Evolutionary conservation across 2,329 filamentous ascomycete genomes (phyloP).

Genomic region (Aspergillus sp.): DNA sequence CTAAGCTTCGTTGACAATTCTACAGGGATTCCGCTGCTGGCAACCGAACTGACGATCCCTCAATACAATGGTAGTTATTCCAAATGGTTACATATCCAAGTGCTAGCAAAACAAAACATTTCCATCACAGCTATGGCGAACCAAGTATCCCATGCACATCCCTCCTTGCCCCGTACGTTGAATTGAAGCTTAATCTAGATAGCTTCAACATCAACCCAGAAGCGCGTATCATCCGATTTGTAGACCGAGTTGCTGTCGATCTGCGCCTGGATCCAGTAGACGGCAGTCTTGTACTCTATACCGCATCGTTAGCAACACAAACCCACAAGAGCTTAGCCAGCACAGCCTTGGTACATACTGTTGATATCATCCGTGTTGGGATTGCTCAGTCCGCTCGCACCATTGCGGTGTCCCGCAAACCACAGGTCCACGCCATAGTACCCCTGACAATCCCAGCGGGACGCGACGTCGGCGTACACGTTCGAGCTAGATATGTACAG

Average conservation of each 20-base stretch:
- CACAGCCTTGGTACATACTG: conserved; percentile 1
- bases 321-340: not conserved
- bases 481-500: conserved; percentile 13
- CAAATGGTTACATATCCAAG: too few species aligned
- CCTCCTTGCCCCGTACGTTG: too few species aligned
- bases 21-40: too few species aligned
- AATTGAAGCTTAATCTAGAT: too few species aligned
- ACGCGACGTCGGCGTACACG: conserved; percentile 26
- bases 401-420: conserved; percentile 33
- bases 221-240: conserved; percentile 33
- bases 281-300: conserved; percentile 31
- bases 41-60: too few species aligned
- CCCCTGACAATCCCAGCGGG: conserved; percentile 30
- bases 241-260: conserved; percentile 28
- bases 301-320: not conserved
- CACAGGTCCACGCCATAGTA: conserved; percentile 33
- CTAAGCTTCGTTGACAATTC: too few species aligned
- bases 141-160: too few species aligned
- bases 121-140: too few species aligned
- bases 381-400: conserved; percentile 27
- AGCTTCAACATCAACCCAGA: conserved; percentile 31
- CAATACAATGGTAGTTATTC: too few species aligned
- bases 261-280: conserved; percentile 35
- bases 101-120: too few species aligned
- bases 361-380: conserved; percentile 23